A percentile compares a stretch with the other conserved stretches of the same genome.
phyloP scores from a whole-genome alignment of 106 monocot genomes.

The Allium cepa region DNA sequence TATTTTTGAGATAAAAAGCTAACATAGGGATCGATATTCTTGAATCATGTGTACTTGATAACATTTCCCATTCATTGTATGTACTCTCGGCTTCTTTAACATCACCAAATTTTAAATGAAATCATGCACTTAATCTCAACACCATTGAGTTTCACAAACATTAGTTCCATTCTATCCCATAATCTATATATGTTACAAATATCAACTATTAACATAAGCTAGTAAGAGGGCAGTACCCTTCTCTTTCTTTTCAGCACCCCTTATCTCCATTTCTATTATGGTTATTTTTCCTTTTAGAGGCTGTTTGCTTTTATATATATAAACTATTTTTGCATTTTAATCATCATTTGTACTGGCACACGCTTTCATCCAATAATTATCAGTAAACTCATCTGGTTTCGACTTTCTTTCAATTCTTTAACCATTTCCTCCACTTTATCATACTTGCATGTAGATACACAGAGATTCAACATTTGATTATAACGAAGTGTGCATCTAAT shows the following conservation, averaged over 20 bases:
- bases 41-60: slow-evolving; percentile 53
- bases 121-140: slow-evolving; percentile 72
- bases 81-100: slow-evolving; percentile 56
- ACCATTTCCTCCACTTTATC: slow-evolving; percentile 50
- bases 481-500: slow-evolving; percentile 60
- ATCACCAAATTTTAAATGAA: slow-evolving; percentile 46
- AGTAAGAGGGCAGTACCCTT: slow-evolving; percentile 56
- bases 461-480: slow-evolving; percentile 79
- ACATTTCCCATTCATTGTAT: slow-evolving; percentile 71
- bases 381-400: slow-evolving; percentile 60
- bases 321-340: slow-evolving; percentile 35
- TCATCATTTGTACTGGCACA: slow-evolving; percentile 37
- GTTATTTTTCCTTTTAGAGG: slow-evolving; percentile 32
- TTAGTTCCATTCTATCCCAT: slow-evolving; percentile 69
- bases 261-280: slow-evolving; percentile 70
- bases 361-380: slow-evolving; percentile 56
- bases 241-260: slow-evolving; percentile 41
- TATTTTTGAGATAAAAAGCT: slow-evolving; percentile 47
- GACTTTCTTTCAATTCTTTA: slow-evolving; percentile 53
- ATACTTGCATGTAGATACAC: slow-evolving; percentile 30
- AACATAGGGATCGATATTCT: slow-evolving; percentile 60
- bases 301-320: slow-evolving; percentile 44
- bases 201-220: slow-evolving; percentile 42
- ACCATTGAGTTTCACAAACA: slow-evolving; percentile 61
- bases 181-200: slow-evolving; percentile 42